These are phyloP conservation scores for Nitzschia putrida DNA, from an alignment of 108 stramenopile species.

Conservation along the genomic window DNA sequence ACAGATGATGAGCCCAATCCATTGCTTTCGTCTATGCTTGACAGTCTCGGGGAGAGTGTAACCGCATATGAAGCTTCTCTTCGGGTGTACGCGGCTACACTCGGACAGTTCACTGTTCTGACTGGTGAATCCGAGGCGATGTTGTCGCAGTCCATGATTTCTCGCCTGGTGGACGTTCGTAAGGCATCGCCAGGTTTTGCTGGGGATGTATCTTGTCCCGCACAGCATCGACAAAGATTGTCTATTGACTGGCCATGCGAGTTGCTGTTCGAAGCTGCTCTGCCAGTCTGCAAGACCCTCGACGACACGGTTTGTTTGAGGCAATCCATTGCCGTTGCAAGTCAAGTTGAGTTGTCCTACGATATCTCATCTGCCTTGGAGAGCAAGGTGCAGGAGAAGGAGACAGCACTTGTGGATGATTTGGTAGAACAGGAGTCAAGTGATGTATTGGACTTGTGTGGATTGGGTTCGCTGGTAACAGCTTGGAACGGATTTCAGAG, in stretches of 20 bases:
- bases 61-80: constrained; percentile 77
- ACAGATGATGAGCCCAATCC: constrained; percentile 45
- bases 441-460: constrained; percentile 68
- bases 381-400: constrained; percentile 50
- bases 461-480: constrained; percentile 51
- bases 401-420: constrained; percentile 57
- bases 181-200: constrained; percentile 76
- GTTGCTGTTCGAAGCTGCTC: constrained; percentile 64
- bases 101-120: constrained; percentile 52
- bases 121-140: constrained; percentile 64
- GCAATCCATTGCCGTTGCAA: constrained; percentile 48
- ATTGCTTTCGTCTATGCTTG: constrained; percentile 53
- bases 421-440: constrained; percentile 64
- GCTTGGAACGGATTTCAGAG: constrained; percentile 52
- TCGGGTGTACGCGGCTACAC: constrained; percentile 74
- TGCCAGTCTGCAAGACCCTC: constrained; percentile 58
- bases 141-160: constrained; percentile 67
- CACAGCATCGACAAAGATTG: constrained; percentile 31
- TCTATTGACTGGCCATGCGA: constrained; percentile 67
- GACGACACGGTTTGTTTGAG: constrained; percentile 72
- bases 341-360: constrained; percentile 55
- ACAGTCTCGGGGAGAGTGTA: constrained; percentile 69
- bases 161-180: constrained; percentile 59
- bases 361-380: constrained; percentile 48
- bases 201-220: constrained; percentile 44